Conservation (phyloP, 345 rosid genomes). For the Stellera chamaejasme region DNA sequence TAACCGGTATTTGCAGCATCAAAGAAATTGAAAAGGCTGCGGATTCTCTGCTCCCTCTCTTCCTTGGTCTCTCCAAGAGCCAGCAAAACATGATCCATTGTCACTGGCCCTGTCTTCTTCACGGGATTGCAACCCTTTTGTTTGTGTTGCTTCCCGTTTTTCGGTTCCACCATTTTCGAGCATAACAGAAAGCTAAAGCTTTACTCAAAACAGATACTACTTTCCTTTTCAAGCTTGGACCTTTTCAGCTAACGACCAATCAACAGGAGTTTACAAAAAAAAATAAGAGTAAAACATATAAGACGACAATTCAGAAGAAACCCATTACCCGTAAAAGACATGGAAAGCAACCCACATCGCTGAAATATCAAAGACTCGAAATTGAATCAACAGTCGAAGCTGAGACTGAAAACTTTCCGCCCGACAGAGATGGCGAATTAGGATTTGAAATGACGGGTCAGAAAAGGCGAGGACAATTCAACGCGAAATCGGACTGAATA, state of each 20-base stretch:
- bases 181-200: neutral
- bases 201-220: neutral
- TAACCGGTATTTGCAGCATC: slow-evolving; percentile 40
- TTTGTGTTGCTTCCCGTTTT: slow-evolving; percentile 10
- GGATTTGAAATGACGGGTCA: neutral
- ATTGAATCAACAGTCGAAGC: neutral
- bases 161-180: slow-evolving; percentile 26
- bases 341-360: neutral
- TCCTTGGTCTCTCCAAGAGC: slow-evolving; percentile 62
- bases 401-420: neutral
- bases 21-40: slow-evolving; percentile 50
- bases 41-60: slow-evolving; percentile 47
- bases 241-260: neutral
- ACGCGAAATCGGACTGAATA: neutral
- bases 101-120: slow-evolving; percentile 39
- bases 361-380: neutral
- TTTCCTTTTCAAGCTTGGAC: neutral
- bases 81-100: slow-evolving; percentile 60
- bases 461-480: neutral
- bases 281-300: neutral
- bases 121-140: slow-evolving; percentile 29
- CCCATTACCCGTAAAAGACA: neutral
- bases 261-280: neutral
- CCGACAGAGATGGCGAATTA: neutral
- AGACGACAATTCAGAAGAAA: neutral